These are phyloP conservation scores for Strigomonas culicis DNA, from an alignment of 208 protist genomes.

Conservation along the genomic window DNA sequence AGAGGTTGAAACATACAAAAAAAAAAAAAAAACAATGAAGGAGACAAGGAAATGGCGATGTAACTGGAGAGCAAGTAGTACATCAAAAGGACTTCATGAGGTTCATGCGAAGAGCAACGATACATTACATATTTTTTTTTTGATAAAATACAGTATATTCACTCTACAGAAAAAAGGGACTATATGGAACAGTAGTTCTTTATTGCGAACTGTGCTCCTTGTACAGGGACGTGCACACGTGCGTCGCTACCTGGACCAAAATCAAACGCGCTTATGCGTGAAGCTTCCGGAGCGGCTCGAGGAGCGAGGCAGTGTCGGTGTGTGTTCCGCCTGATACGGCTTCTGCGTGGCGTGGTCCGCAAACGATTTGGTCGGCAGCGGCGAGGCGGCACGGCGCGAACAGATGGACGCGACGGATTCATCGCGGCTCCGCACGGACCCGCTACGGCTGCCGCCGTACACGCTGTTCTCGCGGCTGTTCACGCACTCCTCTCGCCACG, in stretches of 20 bases:
- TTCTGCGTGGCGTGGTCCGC: constrained; percentile 14
- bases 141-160: too few species aligned
- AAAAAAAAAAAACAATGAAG: background rate
- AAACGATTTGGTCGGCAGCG: constrained; percentile 66
- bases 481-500: constrained; percentile 38
- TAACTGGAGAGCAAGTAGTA: background rate
- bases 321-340: constrained; percentile 22
- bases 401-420: constrained; percentile 58
- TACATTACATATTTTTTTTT: background rate
- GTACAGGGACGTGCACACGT: too few species aligned
- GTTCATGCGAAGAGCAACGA: background rate
- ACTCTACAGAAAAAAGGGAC: too few species aligned
- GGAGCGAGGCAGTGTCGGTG: background rate
- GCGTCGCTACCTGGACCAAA: too few species aligned
- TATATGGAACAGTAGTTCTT: too few species aligned
- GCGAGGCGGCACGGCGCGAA: constrained; percentile 54
- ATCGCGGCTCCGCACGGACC: constrained; percentile 33
- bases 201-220: too few species aligned
- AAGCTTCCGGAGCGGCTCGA: background rate
- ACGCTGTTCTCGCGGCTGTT: constrained; percentile 29
- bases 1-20: constrained; percentile 6
- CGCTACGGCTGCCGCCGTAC: background rate
- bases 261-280: too few species aligned
- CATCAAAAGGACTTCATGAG: too few species aligned
- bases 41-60: background rate